Percentiles rank a stretch among this genome's conserved stretches.
Conservation (phyloP, 1,139 yeast species). For the Yamadazyma taylorii region DNA sequence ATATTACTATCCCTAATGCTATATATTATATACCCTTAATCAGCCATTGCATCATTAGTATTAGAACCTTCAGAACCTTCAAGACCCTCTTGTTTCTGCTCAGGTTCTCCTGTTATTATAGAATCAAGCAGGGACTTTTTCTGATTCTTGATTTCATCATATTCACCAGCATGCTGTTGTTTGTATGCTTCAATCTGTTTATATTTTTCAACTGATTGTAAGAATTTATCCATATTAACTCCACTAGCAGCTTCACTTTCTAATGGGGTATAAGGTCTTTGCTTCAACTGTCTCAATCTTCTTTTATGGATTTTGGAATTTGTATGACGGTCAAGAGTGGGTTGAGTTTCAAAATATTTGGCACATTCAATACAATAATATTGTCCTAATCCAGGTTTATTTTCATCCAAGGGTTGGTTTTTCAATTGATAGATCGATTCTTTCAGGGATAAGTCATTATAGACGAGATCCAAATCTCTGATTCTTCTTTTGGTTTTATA, state of each 20-base stretch:
- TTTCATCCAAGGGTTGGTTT: conserved; percentile 86
- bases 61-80: background rate
- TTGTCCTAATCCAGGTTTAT: conserved; percentile 91
- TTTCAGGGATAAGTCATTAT: conserved; percentile 66
- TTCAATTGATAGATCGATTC: conserved; percentile 63
- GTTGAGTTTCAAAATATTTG: conserved; percentile 80
- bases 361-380: conserved; percentile 94
- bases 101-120: conserved; percentile 31
- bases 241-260: conserved; percentile 95
- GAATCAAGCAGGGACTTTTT: conserved; percentile 45
- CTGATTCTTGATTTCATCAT: conserved; percentile 35
- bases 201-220: conserved; percentile 59
- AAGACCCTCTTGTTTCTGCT: background rate
- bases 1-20: conserved; percentile 1
- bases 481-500: conserved; percentile 83
- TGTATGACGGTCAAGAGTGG: conserved; percentile 69
- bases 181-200: conserved; percentile 42
- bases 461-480: conserved; percentile 81
- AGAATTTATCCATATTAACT: conserved; percentile 63
- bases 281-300: conserved; percentile 71
- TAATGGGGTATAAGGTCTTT: conserved; percentile 79
- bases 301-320: conserved; percentile 82
- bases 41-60: conserved; percentile 1
- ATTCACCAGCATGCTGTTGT: conserved; percentile 38
- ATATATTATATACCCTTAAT: background rate